Conservation (phyloP, 2,329 filamentous ascomycete genomes). For the Ophiostoma ips region DNA sequence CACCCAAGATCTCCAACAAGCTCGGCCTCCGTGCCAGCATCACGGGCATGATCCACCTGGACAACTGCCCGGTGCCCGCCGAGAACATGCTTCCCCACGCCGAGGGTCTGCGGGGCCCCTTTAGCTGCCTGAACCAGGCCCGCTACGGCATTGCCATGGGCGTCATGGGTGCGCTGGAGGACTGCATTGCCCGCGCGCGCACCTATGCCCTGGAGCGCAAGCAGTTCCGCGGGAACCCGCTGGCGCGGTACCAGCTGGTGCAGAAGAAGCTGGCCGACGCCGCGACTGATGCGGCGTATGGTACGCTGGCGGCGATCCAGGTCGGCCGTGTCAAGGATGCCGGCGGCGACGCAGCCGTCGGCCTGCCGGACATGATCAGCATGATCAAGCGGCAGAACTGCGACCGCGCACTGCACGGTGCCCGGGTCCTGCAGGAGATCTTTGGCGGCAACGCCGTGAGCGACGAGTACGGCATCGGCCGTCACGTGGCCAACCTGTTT, state of each 20-base stretch:
- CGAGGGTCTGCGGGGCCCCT: slow-evolving; percentile 77
- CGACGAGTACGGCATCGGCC: slow-evolving; percentile 89
- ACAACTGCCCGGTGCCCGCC: slow-evolving; percentile 73
- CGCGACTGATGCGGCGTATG: slow-evolving; percentile 77
- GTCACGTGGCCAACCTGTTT: slow-evolving; percentile 91
- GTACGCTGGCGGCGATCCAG: slow-evolving; percentile 78
- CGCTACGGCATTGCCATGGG: slow-evolving; percentile 90
- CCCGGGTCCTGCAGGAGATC: slow-evolving; percentile 76
- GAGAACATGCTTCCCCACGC: slow-evolving; percentile 90
- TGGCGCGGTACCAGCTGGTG: slow-evolving; percentile 91
- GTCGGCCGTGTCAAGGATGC: slow-evolving; percentile 88
- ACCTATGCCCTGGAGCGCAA: slow-evolving; percentile 83
- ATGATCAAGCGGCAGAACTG: slow-evolving; percentile 98
- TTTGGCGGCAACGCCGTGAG: slow-evolving; percentile 98
- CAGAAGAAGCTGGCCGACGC: slow-evolving; percentile 98
- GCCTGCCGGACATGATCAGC: slow-evolving; percentile 81
- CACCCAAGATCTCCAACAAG: slow-evolving; percentile 87
- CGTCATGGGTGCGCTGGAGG: slow-evolving; percentile 85
- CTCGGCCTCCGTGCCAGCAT: slow-evolving; percentile 84
- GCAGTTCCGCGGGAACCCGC: slow-evolving; percentile 91
- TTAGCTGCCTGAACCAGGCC: slow-evolving; percentile 87
- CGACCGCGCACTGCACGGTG: slow-evolving; percentile 69
- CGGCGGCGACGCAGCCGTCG: slow-evolving; percentile 72
- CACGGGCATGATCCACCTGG: slow-evolving; percentile 95
- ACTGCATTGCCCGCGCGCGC: slow-evolving; percentile 68